phyloP scores from a whole-genome alignment of 1,139 yeast species.

The Hanseniaspora sp. region DNA sequence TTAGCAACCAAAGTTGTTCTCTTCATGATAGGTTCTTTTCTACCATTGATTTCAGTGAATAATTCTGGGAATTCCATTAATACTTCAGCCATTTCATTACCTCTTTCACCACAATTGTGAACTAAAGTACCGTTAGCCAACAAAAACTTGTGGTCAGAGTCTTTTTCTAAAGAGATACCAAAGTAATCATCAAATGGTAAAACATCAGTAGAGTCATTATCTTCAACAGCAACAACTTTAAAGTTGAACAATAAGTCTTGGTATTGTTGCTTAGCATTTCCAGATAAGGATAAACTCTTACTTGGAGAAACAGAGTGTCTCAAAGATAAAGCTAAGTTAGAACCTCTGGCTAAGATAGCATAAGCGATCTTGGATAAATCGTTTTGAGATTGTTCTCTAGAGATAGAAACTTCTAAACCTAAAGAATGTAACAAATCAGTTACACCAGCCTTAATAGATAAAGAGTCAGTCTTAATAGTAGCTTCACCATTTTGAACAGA shows the following conservation, averaged over 20 bases:
- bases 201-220: conserved; percentile 17
- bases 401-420: conserved; percentile 30
- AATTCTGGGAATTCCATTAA: conserved; percentile 98
- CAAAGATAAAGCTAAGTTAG: conserved; percentile 25
- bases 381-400: conserved; percentile 15
- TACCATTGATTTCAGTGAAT: conserved; percentile 78
- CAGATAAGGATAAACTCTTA: conserved; percentile 16
- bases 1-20: conserved; percentile 97
- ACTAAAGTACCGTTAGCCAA: conserved; percentile 33
- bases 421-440: conserved; percentile 34
- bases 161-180: conserved; percentile 34
- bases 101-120: conserved; percentile 70
- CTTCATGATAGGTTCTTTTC: conserved; percentile 98
- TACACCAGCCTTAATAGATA: conserved; percentile 30
- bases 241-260: conserved; percentile 29
- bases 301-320: conserved; percentile 20
- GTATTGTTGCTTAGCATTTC: conserved; percentile 25
- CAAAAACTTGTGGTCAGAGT: conserved; percentile 36
- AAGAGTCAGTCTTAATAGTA: conserved; percentile 28
- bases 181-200: conserved; percentile 30
- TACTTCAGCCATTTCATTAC: conserved; percentile 98
- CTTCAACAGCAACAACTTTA: not conserved
- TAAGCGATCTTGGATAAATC: conserved; percentile 16
- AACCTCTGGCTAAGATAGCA: conserved; percentile 21
- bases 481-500: conserved; percentile 25